Conservation (phyloP, 2,329 filamentous ascomycete genomes). For the Lasiodiplodia sp. region DNA sequence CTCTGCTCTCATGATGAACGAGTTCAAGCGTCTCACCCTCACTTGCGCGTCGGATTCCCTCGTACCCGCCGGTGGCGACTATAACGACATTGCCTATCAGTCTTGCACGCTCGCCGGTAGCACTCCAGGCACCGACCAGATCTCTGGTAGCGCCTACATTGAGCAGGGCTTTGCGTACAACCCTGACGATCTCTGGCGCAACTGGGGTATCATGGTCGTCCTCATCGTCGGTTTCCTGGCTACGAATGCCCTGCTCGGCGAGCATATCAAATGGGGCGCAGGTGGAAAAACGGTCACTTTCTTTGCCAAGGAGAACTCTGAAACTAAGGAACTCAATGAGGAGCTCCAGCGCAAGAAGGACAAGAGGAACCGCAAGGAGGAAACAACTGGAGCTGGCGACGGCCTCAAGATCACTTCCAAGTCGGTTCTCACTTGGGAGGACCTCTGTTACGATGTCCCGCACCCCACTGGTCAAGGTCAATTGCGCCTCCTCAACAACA, state of each 20-base stretch:
- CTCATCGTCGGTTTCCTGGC: constrained; percentile 79
- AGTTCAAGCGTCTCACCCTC: constrained; percentile 74
- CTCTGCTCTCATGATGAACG: constrained; percentile 82
- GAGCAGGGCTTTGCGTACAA: constrained; percentile 71
- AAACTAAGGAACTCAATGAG: constrained; percentile 70
- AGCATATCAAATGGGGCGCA: constrained; percentile 78
- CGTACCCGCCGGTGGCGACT: constrained; percentile 74
- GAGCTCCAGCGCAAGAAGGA: constrained; percentile 67
- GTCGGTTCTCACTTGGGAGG: constrained; percentile 71
- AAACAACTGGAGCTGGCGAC: constrained; percentile 50
- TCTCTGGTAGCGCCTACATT: constrained; percentile 75
- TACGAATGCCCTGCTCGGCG: constrained; percentile 76
- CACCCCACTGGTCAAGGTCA: constrained; percentile 78
- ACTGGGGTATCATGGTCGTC: constrained; percentile 80
- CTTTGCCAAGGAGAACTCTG: constrained; percentile 73
- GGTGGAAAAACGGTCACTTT: constrained; percentile 83
- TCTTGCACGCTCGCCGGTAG: constrained; percentile 83
- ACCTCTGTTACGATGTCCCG: constrained; percentile 80
- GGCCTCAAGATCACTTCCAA: constrained; percentile 62
- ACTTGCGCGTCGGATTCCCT: constrained; percentile 73
- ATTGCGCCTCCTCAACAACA: constrained; percentile 71
- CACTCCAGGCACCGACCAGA: constrained; percentile 65
- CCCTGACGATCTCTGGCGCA: constrained; percentile 76
- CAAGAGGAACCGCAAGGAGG: constrained; percentile 54
- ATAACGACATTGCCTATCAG: constrained; percentile 75